Evolutionary conservation across 306 rosid genomes (phyloP), one percentile per base, ranked within the genome.

Genomic region (Acmispon strigosus): DNA sequence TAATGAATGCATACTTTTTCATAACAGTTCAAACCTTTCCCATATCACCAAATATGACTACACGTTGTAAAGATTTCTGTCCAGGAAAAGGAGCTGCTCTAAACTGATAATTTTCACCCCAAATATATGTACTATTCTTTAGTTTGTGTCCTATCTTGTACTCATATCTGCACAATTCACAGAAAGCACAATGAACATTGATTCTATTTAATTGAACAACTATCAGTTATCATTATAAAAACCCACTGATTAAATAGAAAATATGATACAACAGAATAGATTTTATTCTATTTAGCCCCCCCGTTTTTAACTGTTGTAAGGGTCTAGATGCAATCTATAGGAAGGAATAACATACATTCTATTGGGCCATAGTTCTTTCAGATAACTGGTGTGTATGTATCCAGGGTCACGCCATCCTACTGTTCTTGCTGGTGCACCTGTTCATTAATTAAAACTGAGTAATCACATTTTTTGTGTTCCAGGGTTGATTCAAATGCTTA

Each of bases 331-430:
- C 53, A 50, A 16, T 61, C 13, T 20, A 9, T 29, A 42, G 47
- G 12, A 52, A 74, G 57, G 66, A 73, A 34, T 18, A 52, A 59
- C 75, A 44, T 90, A 90, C 98, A 73, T 71, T 81, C 72, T 83
- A 75, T 87, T 90, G 48, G 96, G 97, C 98, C 98, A 90, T 37
- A 90, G 73, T 63, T 88, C 93, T 74, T 80, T 93, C 58, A 90
- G 78, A 75, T 85, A 87, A 80, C 88, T 78, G 55, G 92, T 93
- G 86, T 93, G 97, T 73, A 88, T 84, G 75, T 63, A 90, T 82
- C 96, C 93, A 59, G 97, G 98, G 80, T 88, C 96, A 64, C 96
- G 86, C 98, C 98, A 88, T 76, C 97, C 98, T 45, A 86, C 94
- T 18, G 96, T 86, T 70, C 84, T 93, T 61, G 96, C 96, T 11